Base-by-base conservation (phyloP, 345 rosid genomes). In the Rubroshorea leprosula region DNA sequence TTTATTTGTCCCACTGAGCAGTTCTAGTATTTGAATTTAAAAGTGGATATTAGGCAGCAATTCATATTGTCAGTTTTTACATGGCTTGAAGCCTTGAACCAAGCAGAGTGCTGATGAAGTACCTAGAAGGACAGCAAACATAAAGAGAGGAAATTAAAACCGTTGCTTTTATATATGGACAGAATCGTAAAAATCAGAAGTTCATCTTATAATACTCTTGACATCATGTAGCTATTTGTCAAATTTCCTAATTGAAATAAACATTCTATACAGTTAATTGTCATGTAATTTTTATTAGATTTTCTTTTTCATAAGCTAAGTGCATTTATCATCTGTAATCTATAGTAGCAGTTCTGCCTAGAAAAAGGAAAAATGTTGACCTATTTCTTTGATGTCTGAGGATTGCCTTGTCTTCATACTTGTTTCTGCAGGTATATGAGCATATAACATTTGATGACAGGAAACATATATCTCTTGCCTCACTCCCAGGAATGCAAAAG, bases 401-500 rank as follows among this genome's bases (percentile, higher is more conserved):
- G 9, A 14, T 16, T 43, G 11, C 5, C 43, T 48, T 59, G 1
- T 26, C 6, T 31, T 57, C 6, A 16, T 29, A 20, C 12, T 25
- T 54, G 35, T 1, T 43, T 63, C 41, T 55, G 27, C 68, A 74
- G 85, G 85, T 80, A 16, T 83, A 80, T 19, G 82, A 76, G 62
- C 76, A 78, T 51, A 62, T 83, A 54, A 78, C 80, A 13, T 83
- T 62, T 49, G 78, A 83, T 41, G 49, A 71, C 23, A 35, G 44
- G 46, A 72, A 75, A 45, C 83, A 80, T 22, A 53, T 65, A n/a
- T 67, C 82, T 26, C 68, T 78, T 50, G 84, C 84, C 52, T 62
- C 75, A 0, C 74, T 78, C 62, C 76, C 82, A n/a, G 80, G 86
- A 68, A 80, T 80, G 86, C 76, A 76, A 58, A 74, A 64, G 60